phyloP scores from a whole-genome alignment of 805 yeast genomes.

The Zygosaccharomyces pseudorouxii region DNA sequence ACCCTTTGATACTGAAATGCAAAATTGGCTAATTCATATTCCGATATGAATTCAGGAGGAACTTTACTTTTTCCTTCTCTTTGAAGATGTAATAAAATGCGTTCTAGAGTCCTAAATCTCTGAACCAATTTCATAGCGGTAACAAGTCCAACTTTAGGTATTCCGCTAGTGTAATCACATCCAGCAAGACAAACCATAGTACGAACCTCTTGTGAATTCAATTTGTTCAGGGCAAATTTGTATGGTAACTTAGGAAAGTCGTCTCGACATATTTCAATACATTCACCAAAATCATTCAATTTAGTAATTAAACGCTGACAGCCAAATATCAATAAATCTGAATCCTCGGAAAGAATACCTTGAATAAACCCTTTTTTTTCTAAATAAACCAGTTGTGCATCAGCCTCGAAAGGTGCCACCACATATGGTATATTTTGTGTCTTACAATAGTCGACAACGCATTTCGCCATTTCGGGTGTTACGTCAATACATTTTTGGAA shows the following conservation, averaged over 20 bases:
- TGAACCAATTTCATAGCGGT: slow-evolving; percentile 64
- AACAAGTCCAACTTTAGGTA: slow-evolving; percentile 73
- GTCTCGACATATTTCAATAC: slow-evolving; percentile 61
- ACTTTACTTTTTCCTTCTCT: slow-evolving; percentile 55
- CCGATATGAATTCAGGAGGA: slow-evolving; percentile 55
- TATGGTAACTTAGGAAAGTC: slow-evolving; percentile 47
- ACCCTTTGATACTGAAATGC: slow-evolving; percentile 87
- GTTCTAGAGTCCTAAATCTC: slow-evolving; percentile 47
- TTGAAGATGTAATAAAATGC: slow-evolving; percentile 51
- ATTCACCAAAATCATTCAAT: slow-evolving; percentile 62
- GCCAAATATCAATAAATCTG: slow-evolving; percentile 88
- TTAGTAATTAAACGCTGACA: slow-evolving; percentile 73
- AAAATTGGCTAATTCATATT: slow-evolving; percentile 59
- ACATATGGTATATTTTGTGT: slow-evolving; percentile 55
- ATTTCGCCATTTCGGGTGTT: slow-evolving; percentile 86
- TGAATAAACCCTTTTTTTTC: slow-evolving; percentile 71
- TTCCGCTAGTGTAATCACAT: slow-evolving; percentile 90
- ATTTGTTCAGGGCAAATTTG: slow-evolving; percentile 46
- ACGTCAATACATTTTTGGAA: slow-evolving; percentile 80
- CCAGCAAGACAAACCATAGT: slow-evolving; percentile 87
- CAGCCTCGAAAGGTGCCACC: slow-evolving; percentile 98
- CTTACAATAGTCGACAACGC: slow-evolving; percentile 69
- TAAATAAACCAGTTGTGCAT: slow-evolving; percentile 89
- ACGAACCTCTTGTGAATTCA: slow-evolving; percentile 56
- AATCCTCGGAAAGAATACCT: slow-evolving; percentile 90